Conservation (phyloP, 2,329 filamentous ascomycete genomes). For the Colletotrichum camelliae region DNA sequence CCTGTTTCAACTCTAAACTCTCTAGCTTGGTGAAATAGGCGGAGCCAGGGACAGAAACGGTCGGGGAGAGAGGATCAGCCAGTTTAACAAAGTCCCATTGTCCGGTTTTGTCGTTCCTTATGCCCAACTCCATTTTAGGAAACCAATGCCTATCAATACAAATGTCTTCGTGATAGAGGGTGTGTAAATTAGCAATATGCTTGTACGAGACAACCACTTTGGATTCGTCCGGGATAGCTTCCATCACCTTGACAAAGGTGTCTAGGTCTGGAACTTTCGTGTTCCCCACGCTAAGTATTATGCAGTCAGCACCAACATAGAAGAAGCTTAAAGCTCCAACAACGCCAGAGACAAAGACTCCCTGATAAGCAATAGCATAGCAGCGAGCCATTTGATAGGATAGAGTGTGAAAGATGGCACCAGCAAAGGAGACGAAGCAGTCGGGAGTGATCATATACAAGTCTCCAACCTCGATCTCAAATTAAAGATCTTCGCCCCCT, state of each 20-base stretch:
- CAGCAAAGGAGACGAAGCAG: conserved; percentile 91
- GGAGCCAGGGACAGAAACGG: conserved; percentile 73
- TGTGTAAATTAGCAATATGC: conserved; percentile 93
- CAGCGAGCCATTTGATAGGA: conserved; percentile 98
- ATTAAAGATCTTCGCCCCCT: conserved; percentile 84
- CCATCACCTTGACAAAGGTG: conserved; percentile 90
- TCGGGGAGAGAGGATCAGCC: conserved; percentile 78
- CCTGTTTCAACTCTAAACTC: conserved; percentile 73
- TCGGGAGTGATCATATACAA: conserved; percentile 95
- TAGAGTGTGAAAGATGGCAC: conserved; percentile 91
- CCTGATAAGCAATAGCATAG: conserved; percentile 89
- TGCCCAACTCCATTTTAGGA: conserved; percentile 89
- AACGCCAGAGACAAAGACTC: conserved; percentile 95
- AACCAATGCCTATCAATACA: conserved; percentile 96
- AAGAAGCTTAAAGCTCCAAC: conserved; percentile 95
- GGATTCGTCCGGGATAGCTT: conserved; percentile 78
- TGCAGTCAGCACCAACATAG: conserved; percentile 87
- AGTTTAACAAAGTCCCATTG: conserved; percentile 95
- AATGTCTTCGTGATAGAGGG: conserved; percentile 89
- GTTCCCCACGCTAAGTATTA: conserved; percentile 91
- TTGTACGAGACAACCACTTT: conserved; percentile 95
- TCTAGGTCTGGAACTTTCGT: conserved; percentile 88
- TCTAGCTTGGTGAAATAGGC: conserved; percentile 93
- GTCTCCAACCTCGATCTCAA: conserved; percentile 85
- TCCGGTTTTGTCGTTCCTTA: conserved; percentile 87